Conservation (phyloP, 2,329 filamentous ascomycete species). For the Bipolaris gigantea region DNA sequence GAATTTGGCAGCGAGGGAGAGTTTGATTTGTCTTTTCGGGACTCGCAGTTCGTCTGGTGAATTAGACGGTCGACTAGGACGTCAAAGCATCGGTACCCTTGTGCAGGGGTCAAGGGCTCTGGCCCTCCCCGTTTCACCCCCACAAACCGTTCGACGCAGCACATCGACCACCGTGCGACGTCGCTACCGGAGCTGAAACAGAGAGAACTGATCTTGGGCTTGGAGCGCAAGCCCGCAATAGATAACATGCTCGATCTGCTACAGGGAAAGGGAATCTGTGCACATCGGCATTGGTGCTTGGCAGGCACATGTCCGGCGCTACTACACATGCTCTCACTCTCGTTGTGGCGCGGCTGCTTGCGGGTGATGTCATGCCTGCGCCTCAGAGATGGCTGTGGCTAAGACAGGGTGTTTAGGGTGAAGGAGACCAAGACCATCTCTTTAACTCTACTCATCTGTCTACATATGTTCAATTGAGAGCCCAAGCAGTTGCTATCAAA, state of each 20-base stretch:
- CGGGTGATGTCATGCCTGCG: slow-evolving; percentile 18
- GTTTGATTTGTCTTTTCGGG: slow-evolving; percentile 14
- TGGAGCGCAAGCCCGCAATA: not conserved
- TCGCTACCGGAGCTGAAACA: not conserved
- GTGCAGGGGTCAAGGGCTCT: slow-evolving; percentile 17
- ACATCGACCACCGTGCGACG: not conserved
- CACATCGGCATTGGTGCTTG: slow-evolving; percentile 17
- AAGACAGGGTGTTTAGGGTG: not conserved
- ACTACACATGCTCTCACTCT: slow-evolving; percentile 13
- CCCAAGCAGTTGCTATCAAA: too few relatives aligned
- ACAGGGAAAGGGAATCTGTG: not conserved
- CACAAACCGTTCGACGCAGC: not conserved
- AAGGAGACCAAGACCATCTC: too few relatives aligned
- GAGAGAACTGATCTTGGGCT: not conserved
- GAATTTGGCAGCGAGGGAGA: slow-evolving; percentile 4
- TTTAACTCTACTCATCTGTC: too few relatives aligned
- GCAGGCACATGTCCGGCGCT: slow-evolving; percentile 20
- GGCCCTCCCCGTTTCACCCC: slow-evolving; percentile 17
- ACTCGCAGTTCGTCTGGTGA: slow-evolving; percentile 11
- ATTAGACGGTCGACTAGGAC: slow-evolving; percentile 18
- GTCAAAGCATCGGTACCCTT: slow-evolving; percentile 25
- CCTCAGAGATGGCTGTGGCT: not conserved
- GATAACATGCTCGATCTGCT: not conserved
- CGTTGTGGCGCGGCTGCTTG: slow-evolving; percentile 17
- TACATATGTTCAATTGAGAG: too few relatives aligned